These are phyloP conservation scores for Angomonas ambiguus DNA, from an alignment of 208 protist species.

Conservation along the genomic window DNA sequence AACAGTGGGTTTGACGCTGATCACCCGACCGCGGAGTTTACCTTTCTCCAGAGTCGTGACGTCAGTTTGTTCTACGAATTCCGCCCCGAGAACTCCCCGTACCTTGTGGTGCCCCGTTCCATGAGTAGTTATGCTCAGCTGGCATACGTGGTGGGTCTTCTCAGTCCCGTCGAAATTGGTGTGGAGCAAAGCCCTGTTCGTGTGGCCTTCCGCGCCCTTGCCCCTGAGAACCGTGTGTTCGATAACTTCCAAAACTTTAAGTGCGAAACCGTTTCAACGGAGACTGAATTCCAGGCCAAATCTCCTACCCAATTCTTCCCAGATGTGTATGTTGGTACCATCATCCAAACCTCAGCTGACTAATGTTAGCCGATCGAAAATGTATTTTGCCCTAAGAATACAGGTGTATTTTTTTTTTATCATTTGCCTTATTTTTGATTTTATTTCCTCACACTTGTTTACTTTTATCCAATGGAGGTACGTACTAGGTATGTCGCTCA, in stretches of 20 bases:
- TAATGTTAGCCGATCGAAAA: conserved; percentile 14
- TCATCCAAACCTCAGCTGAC: conserved; percentile 55
- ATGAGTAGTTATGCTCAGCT: conserved; percentile 52
- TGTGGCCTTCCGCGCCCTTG: conserved; percentile 59
- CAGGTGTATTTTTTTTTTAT: conserved; percentile 13
- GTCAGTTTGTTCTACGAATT: conserved; percentile 81
- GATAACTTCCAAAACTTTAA: conserved; percentile 71
- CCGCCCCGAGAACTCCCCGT: conserved; percentile 64
- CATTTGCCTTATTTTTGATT: conserved; percentile 12
- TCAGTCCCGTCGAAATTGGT: conserved; percentile 55
- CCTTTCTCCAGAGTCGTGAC: conserved; percentile 70
- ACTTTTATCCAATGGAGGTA: conserved; percentile 12
- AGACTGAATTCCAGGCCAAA: conserved; percentile 73
- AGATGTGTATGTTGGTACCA: conserved; percentile 73
- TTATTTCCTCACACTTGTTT: conserved; percentile 12
- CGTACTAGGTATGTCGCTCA: no score
- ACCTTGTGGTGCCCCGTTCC: conserved; percentile 64
- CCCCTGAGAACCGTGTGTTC: conserved; percentile 57
- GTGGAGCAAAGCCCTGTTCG: conserved; percentile 38
- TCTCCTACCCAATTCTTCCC: conserved; percentile 74
- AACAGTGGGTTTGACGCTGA: conserved; percentile 79
- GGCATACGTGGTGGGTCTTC: conserved; percentile 54
- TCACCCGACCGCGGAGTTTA: conserved; percentile 63
- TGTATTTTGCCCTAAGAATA: not conserved
- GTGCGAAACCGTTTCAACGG: conserved; percentile 40